These are phyloP conservation scores for Pterocarpus santalinus DNA, from an alignment of 306 rosid genomes.

Conservation along the genomic window DNA sequence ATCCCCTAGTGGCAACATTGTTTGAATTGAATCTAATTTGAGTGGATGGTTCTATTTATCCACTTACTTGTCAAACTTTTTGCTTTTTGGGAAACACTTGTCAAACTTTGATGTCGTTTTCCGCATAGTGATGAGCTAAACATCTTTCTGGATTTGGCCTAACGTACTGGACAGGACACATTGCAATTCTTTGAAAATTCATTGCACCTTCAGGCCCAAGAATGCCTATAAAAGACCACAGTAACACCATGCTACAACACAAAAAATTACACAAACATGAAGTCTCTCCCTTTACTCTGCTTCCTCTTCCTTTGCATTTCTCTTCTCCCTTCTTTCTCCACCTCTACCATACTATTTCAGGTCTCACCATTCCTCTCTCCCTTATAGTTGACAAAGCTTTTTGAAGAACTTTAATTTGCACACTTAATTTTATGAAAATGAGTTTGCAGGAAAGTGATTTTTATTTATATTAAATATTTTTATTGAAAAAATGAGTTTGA, in stretches of 20 bases:
- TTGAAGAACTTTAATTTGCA: no score
- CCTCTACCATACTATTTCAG: constrained; percentile 69
- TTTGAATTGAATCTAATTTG: constrained; percentile 4
- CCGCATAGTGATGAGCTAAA: background rate
- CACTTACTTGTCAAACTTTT: constrained; percentile 12
- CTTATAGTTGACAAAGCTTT: no score
- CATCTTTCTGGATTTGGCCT: background rate
- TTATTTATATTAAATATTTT: no score
- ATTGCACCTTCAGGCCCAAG: background rate
- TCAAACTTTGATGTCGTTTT: constrained; percentile 13
- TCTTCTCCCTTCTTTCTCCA: constrained; percentile 55
- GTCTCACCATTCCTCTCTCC: constrained; percentile 24
- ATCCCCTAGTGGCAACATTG: background rate
- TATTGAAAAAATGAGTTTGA: no score
- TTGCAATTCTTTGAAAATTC: background rate
- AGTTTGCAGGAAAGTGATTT: no score
- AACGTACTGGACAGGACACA: background rate
- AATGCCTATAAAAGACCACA: constrained; percentile 36
- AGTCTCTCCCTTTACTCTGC: constrained; percentile 42
- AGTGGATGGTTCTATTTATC: background rate
- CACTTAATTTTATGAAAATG: no score
- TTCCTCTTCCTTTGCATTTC: constrained; percentile 59
- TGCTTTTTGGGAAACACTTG: background rate
- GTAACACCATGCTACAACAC: background rate
- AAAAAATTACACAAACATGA: constrained; percentile 34